A percentile compares a stretch with the other conserved stretches of the same genome.
These are phyloP conservation scores for Neoascochyta sp. DNA, from an alignment of 2,329 filamentous ascomycete genomes.

Conservation along the genomic window DNA sequence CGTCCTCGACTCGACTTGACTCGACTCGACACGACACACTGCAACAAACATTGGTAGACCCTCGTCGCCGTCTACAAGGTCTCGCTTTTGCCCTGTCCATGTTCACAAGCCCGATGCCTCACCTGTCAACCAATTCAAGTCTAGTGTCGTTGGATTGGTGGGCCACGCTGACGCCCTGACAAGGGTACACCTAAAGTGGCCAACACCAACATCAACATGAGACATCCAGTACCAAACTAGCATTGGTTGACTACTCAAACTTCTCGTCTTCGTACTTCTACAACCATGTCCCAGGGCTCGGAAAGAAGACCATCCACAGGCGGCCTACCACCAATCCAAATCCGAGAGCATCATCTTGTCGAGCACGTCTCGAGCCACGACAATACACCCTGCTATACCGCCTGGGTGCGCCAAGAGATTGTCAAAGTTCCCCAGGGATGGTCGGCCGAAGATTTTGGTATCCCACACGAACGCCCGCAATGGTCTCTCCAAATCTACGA, in stretches of 20 bases:
- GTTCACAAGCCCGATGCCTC: neutral
- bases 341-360: slow-evolving; percentile 7
- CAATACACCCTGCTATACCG: slow-evolving; percentile 9
- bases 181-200: slow-evolving; percentile 1
- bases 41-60: too few relatives aligned
- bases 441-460: slow-evolving; percentile 8
- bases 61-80: too few relatives aligned
- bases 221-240: slow-evolving; percentile 1
- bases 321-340: slow-evolving; percentile 8
- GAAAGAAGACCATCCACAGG: slow-evolving; percentile 13
- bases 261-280: slow-evolving; percentile 3
- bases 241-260: too few relatives aligned
- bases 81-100: too few relatives aligned
- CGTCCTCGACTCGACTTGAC: too few relatives aligned
- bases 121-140: neutral
- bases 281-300: slow-evolving; percentile 6
- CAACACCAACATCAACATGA: slow-evolving; percentile 2
- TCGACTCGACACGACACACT: too few relatives aligned
- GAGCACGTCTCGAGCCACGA: slow-evolving; percentile 8
- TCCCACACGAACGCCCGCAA: slow-evolving; percentile 5
- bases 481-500: slow-evolving; percentile 12
- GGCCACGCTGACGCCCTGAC: neutral
- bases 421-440: slow-evolving; percentile 7
- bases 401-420: slow-evolving; percentile 10
- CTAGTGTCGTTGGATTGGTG: neutral